Percentiles rank a stretch among this genome's conserved stretches.
Conservation (phyloP, 176 grass and related monocot genomes). For the Ampelocalamus luodianensis region DNA sequence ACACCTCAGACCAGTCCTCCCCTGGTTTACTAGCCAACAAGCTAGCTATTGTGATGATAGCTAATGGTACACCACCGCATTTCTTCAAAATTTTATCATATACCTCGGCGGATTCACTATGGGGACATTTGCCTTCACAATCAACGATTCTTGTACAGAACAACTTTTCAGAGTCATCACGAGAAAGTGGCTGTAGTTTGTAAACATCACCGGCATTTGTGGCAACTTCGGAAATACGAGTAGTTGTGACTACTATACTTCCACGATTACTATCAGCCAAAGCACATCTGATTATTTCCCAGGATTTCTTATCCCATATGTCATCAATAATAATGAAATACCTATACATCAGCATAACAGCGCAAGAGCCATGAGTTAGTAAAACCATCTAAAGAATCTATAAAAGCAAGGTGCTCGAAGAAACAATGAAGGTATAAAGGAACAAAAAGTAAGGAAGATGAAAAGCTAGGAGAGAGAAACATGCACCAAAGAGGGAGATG, state of each 20-base stretch:
- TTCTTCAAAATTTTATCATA: background rate
- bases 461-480: too few relatives aligned
- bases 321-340: slow-evolving; percentile 11
- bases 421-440: too few relatives aligned
- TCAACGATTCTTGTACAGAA: background rate
- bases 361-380: background rate
- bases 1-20: background rate
- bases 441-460: too few relatives aligned
- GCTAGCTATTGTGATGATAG: slow-evolving; percentile 18
- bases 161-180: background rate
- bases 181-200: background rate
- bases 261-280: background rate
- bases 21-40: background rate
- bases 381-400: background rate
- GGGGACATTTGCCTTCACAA: background rate
- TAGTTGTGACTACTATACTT: background rate
- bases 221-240: background rate
- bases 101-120: background rate
- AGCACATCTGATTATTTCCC: background rate
- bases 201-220: background rate
- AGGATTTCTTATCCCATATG: background rate
- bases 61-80: slow-evolving; percentile 6
- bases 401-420: too few relatives aligned
- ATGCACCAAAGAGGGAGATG: too few relatives aligned
- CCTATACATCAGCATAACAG: background rate